Evolutionary conservation across 306 rosid species (phyloP).

Genomic region (Myrica gale): DNA sequence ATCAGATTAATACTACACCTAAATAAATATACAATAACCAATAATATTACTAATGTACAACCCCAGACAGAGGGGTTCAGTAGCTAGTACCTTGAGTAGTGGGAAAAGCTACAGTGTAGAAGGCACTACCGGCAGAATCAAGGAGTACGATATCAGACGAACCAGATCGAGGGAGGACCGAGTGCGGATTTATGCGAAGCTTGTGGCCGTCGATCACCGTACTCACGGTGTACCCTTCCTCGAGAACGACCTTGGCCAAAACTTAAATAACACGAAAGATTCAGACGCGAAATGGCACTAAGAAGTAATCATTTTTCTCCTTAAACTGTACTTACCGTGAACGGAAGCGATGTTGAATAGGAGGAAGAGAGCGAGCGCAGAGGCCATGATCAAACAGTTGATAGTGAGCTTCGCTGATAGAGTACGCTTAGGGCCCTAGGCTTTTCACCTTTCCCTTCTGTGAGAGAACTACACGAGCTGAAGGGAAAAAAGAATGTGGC

Average conservation of each 20-base stretch:
- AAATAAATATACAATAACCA: background rate
- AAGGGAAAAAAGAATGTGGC: no score
- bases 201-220: slow-evolving; percentile 71
- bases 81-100: slow-evolving; percentile 43
- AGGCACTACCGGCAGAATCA: slow-evolving; percentile 41
- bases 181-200: slow-evolving; percentile 35
- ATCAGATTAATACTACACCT: background rate
- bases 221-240: slow-evolving; percentile 59
- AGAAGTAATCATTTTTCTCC: background rate
- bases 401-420: background rate
- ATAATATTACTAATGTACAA: background rate
- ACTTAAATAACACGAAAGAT: slow-evolving; percentile 30
- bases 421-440: no score
- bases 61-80: background rate
- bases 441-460: no score
- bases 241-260: slow-evolving; percentile 37
- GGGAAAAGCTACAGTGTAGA: slow-evolving; percentile 54
- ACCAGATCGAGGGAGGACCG: slow-evolving; percentile 38
- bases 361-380: slow-evolving; percentile 27
- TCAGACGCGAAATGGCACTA: background rate
- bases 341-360: slow-evolving; percentile 26
- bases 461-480: no score
- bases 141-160: slow-evolving; percentile 65
- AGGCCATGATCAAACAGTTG: slow-evolving; percentile 26
- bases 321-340: slow-evolving; percentile 26